Evolutionary conservation across 73 alveolate genomes (phyloP).

Genomic region (Tetrahymena malaccensis): DNA sequence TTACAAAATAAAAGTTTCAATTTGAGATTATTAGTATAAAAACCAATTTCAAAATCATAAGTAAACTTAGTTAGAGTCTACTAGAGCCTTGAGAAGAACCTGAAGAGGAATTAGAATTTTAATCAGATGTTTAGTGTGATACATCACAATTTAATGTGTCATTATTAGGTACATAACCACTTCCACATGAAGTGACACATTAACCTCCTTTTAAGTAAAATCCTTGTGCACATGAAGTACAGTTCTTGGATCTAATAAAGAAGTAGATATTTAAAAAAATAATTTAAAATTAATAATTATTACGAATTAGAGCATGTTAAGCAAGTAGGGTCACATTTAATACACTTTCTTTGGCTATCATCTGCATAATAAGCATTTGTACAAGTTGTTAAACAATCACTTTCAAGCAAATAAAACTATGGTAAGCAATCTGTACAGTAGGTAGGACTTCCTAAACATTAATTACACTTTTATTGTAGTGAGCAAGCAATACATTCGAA

Average conservation of each 20-base stretch:
- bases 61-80: neutral
- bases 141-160: neutral
- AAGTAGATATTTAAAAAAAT: neutral
- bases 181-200: neutral
- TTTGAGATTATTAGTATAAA: neutral
- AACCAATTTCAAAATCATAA: no score
- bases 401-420: neutral
- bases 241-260: neutral
- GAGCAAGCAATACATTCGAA: neutral
- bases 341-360: neutral
- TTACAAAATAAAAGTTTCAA: neutral
- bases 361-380: neutral
- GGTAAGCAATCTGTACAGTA: neutral
- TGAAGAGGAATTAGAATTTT: neutral
- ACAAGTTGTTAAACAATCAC: neutral
- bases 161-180: neutral
- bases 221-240: neutral
- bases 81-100: neutral
- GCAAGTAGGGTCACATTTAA: neutral
- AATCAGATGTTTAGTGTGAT: neutral
- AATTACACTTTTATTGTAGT: neutral
- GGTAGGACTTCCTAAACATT: neutral
- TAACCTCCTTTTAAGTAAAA: neutral
- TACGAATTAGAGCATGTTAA: neutral
- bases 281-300: neutral